Conservation (phyloP, 164 flowering plant genomes). For the Stephania yunnanensis region DNA sequence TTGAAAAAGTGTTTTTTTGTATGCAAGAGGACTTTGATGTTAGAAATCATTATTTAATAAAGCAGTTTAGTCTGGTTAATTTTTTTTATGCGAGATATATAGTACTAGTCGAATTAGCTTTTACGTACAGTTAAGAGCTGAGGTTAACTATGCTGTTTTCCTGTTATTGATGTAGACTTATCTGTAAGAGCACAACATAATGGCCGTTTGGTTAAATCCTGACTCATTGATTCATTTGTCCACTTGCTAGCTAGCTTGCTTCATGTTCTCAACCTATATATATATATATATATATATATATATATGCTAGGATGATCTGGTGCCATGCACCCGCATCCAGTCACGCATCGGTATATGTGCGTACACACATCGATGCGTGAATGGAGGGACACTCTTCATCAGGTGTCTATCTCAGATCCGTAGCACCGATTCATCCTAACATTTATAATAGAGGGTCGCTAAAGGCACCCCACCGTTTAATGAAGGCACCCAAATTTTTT, state of each 20-base stretch:
- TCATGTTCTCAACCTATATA: not conserved
- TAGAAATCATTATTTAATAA: not conserved
- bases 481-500: too few relatives aligned
- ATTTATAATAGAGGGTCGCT: too few relatives aligned
- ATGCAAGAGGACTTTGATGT: not conserved
- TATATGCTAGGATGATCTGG: too few relatives aligned
- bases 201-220: not conserved
- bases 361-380: too few relatives aligned
- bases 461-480: too few relatives aligned
- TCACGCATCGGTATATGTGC: too few relatives aligned
- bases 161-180: not conserved
- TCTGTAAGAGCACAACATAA: not conserved
- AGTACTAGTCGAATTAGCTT: not conserved
- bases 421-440: too few relatives aligned
- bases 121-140: not conserved
- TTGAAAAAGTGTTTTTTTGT: not conserved
- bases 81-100: not conserved
- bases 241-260: not conserved
- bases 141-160: not conserved
- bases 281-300: too few relatives aligned
- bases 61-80: not conserved
- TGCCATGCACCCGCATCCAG: too few relatives aligned
- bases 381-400: too few relatives aligned
- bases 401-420: too few relatives aligned
- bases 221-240: not conserved